A percentile compares a stretch with the other conserved stretches of the same genome.
Evolutionary conservation across 306 rosid species (phyloP).

Genomic region (Castanospermum australe): DNA sequence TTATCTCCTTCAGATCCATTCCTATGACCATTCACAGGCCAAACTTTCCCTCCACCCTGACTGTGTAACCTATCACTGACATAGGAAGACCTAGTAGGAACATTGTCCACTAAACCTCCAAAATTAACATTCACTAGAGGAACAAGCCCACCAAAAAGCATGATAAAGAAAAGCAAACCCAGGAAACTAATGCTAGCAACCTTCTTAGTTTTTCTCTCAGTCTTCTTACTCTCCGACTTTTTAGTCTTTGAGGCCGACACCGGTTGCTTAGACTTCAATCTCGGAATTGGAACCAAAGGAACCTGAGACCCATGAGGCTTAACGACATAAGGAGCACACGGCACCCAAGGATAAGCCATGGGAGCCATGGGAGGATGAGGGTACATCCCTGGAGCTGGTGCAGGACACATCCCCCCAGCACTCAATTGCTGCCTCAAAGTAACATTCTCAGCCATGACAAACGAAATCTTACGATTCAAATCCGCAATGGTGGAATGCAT

Average conservation of each 20-base stretch:
- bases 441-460: constrained; percentile 82
- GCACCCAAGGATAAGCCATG: constrained; percentile 82
- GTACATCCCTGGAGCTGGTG: constrained; percentile 66
- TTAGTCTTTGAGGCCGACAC: constrained; percentile 50
- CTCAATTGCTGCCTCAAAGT: constrained; percentile 80
- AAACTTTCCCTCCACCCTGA: constrained; percentile 57
- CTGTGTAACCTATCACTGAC: constrained; percentile 44
- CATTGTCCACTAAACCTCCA: constrained; percentile 51
- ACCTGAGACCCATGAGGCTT: constrained; percentile 84
- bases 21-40: constrained; percentile 38
- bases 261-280: constrained; percentile 71
- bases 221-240: constrained; percentile 56
- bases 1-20: constrained; percentile 54
- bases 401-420: constrained; percentile 57
- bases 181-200: constrained; percentile 92
- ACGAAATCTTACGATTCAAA: constrained; percentile 67
- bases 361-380: constrained; percentile 73
- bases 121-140: constrained; percentile 62
- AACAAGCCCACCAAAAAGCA: constrained; percentile 84
- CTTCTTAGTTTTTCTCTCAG: constrained; percentile 81
- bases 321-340: constrained; percentile 70
- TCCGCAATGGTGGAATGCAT: constrained; percentile 89
- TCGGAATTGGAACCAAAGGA: constrained; percentile 92
- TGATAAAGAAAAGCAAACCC: constrained; percentile 74
- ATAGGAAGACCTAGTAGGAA: constrained; percentile 46